These are phyloP conservation scores for Rachicladosporium sp. DNA, from an alignment of 2,329 filamentous ascomycete genomes.

Conservation along the genomic window DNA sequence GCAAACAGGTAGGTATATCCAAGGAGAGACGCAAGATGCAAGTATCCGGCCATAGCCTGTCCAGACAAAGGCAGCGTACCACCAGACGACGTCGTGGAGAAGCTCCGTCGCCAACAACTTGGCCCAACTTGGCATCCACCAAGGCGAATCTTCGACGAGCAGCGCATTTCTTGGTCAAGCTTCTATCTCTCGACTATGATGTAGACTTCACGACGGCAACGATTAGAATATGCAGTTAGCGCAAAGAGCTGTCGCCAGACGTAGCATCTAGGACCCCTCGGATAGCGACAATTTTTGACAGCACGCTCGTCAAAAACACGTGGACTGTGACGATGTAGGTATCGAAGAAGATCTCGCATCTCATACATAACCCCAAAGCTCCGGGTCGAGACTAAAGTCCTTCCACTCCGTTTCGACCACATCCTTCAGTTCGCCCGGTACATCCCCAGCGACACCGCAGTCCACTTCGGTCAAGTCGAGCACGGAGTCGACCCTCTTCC, in stretches of 20 bases:
- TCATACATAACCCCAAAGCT: slow-evolving; percentile 5
- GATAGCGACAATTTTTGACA: neutral
- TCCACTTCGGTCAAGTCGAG: neutral
- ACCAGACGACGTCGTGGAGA: too few relatives aligned
- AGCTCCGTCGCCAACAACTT: too few relatives aligned
- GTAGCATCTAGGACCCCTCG: neutral
- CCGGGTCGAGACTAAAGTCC: slow-evolving; percentile 1
- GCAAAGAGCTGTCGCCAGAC: neutral
- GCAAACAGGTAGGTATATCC: too few relatives aligned
- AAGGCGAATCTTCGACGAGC: too few relatives aligned
- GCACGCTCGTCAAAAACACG: neutral
- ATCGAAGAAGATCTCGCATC: neutral
- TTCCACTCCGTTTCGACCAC: slow-evolving; percentile 1
- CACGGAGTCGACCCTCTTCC: neutral
- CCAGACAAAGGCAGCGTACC: too few relatives aligned
- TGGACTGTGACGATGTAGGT: neutral
- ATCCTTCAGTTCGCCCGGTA: slow-evolving; percentile 1
- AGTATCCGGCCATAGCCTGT: too few relatives aligned
- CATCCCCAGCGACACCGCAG: neutral
- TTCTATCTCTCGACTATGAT: neutral
- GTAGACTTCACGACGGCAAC: neutral
- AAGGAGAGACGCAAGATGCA: too few relatives aligned
- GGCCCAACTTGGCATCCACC: too few relatives aligned
- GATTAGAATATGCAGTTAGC: neutral
- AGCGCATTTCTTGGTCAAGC: too few relatives aligned